phyloP scores from a whole-genome alignment of 148 eudicot genomes.

The Rheum nobile region DNA sequence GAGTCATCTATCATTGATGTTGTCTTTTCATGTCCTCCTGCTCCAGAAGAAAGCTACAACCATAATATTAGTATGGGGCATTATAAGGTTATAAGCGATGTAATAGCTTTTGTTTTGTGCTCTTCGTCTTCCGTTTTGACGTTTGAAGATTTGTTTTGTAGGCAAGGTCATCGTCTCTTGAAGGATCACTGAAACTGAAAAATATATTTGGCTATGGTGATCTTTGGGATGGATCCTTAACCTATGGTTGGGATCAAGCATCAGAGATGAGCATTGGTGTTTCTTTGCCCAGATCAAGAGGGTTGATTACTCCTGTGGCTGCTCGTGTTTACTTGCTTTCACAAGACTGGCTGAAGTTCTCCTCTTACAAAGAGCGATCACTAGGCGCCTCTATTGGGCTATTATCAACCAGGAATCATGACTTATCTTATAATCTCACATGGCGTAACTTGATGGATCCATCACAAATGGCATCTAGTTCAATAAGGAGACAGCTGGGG shows the following conservation, averaged over 20 bases:
- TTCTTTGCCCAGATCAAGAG: conserved; percentile 53
- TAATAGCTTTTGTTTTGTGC: background rate
- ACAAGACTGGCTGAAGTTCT: conserved; percentile 80
- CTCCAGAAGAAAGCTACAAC: background rate
- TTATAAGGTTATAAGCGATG: background rate
- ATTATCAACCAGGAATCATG: conserved; percentile 58
- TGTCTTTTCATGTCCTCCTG: background rate
- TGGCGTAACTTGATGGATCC: conserved; percentile 93
- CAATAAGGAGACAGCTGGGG: conserved; percentile 91
- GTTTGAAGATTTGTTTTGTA: conserved; percentile 24
- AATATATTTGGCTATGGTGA: conserved; percentile 81
- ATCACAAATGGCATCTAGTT: conserved; percentile 63
- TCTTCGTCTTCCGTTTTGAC: conserved; percentile 4
- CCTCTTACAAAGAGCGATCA: conserved; percentile 75
- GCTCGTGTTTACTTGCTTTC: conserved; percentile 77
- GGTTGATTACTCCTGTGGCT: conserved; percentile 43
- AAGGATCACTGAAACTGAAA: conserved; percentile 71
- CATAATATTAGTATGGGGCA: no score
- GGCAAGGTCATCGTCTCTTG: conserved; percentile 82
- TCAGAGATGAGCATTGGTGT: conserved; percentile 76
- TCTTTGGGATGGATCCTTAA: conserved; percentile 72
- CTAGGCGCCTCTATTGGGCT: conserved; percentile 71
- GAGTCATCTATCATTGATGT: background rate
- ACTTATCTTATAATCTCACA: conserved; percentile 58
- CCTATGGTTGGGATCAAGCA: conserved; percentile 81